Evolutionary conservation across 1,139 yeast species (phyloP).

Genomic region (Geotrichum klebahnii): DNA sequence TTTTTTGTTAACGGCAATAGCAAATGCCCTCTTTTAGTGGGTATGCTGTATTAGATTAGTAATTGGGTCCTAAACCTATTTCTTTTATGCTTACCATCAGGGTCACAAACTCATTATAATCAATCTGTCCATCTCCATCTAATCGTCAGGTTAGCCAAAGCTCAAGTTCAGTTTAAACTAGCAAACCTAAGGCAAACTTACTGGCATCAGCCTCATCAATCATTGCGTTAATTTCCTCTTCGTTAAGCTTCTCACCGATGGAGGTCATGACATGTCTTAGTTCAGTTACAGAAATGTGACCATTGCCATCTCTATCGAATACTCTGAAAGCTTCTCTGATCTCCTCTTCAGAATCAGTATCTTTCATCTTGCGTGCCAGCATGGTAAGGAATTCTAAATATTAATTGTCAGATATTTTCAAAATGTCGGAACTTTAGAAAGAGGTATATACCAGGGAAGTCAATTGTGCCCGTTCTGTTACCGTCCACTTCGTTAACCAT

Average conservation of each 20-base stretch:
- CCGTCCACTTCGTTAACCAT: constrained; percentile 94
- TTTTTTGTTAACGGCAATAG: not conserved
- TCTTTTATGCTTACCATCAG: constrained; percentile 44
- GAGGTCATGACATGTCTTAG: constrained; percentile 93
- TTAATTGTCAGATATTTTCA: no score
- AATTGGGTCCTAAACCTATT: constrained; percentile 49
- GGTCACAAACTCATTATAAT: constrained; percentile 89
- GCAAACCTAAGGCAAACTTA: constrained; percentile 18
- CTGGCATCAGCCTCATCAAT: constrained; percentile 90
- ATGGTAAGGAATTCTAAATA: constrained; percentile 60
- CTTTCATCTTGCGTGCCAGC: constrained; percentile 94
- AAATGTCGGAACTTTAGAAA: no score
- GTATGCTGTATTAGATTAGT: constrained; percentile 12
- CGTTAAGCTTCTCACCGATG: constrained; percentile 91
- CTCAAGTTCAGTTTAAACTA: constrained; percentile 31
- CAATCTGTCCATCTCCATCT: constrained; percentile 93
- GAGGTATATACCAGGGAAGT: constrained; percentile 31
- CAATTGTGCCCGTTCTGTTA: constrained; percentile 11
- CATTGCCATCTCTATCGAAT: constrained; percentile 81
- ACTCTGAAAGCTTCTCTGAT: constrained; percentile 96
- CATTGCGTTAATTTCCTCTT: constrained; percentile 96
- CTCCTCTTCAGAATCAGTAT: constrained; percentile 85
- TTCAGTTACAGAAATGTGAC: constrained; percentile 92
- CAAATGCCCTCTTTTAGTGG: no score
- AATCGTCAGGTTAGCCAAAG: constrained; percentile 48